Evolutionary conservation across 805 yeast species (phyloP).

Genomic region (Torulaspora maleeae): DNA sequence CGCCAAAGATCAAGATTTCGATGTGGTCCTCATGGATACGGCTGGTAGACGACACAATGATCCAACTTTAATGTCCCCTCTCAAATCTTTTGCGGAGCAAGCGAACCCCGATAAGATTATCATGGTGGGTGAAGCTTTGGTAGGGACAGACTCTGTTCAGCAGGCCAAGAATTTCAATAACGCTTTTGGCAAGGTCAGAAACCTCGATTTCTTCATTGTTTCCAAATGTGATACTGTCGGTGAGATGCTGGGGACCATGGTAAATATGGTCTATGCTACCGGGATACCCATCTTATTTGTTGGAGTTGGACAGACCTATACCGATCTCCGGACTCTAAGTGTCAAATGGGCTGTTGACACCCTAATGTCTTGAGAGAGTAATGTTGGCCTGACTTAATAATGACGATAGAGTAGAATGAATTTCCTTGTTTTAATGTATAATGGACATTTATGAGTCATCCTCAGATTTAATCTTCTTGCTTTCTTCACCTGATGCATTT

Average conservation of each 20-base stretch:
- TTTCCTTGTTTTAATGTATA: neutral
- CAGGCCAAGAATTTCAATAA: conserved; percentile 91
- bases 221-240: conserved; percentile 98
- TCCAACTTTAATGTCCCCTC: conserved; percentile 89
- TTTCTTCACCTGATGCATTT: neutral
- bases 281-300: conserved; percentile 92
- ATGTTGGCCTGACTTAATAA: no score
- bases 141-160: conserved; percentile 94
- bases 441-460: neutral
- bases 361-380: conserved; percentile 51
- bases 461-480: conserved; percentile 1
- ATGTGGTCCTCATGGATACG: conserved; percentile 89
- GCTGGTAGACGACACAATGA: conserved; percentile 98
- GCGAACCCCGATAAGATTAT: conserved; percentile 94
- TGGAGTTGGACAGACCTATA: conserved; percentile 95
- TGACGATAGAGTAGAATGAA: neutral
- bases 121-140: conserved; percentile 98
- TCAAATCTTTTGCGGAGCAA: conserved; percentile 90
- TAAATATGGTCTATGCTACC: conserved; percentile 94
- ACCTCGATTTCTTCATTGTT: conserved; percentile 83
- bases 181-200: conserved; percentile 82
- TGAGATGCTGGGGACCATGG: conserved; percentile 92
- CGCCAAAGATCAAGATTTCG: conserved; percentile 66
- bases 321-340: conserved; percentile 84
- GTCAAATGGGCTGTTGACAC: conserved; percentile 90